Percentiles rank a stretch among this genome's conserved stretches.
Conservation (phyloP, 1,139 yeast species). For the Candida dubliniensis region DNA sequence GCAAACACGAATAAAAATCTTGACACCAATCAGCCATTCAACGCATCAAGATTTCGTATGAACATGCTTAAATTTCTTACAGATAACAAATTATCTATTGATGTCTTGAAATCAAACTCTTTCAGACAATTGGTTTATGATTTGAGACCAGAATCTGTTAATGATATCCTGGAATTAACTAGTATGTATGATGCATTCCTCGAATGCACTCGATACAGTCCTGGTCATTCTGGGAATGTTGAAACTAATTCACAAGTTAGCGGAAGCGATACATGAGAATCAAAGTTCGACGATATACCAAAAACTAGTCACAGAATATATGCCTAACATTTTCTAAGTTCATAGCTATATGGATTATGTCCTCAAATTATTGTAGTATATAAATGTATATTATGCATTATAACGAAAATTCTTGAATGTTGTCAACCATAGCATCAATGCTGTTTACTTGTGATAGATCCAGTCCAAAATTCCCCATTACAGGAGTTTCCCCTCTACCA, state of each 20-base stretch:
- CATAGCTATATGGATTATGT: too few relatives aligned
- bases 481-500: constrained; percentile 48
- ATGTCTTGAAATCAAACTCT: constrained; percentile 48
- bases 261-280: too few relatives aligned
- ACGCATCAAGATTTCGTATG: constrained; percentile 50
- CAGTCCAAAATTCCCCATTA: constrained; percentile 22
- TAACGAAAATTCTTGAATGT: constrained; percentile 33
- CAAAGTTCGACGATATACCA: too few relatives aligned
- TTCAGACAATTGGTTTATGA: constrained; percentile 55
- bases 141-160: constrained; percentile 47
- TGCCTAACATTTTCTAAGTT: too few relatives aligned
- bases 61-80: constrained; percentile 51
- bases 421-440: constrained; percentile 32
- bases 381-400: constrained; percentile 4
- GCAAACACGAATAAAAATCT: not conserved
- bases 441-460: constrained; percentile 15
- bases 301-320: too few relatives aligned
- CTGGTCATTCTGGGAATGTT: not conserved
- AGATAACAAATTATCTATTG: constrained; percentile 52
- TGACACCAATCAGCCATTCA: constrained; percentile 28
- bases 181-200: constrained; percentile 45
- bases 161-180: constrained; percentile 49
- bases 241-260: too few relatives aligned
- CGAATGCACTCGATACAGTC: constrained; percentile 42
- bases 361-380: not conserved